phyloP scores from a whole-genome alignment of 371 early-diverging fungal species.

The Mucor mucedo region DNA sequence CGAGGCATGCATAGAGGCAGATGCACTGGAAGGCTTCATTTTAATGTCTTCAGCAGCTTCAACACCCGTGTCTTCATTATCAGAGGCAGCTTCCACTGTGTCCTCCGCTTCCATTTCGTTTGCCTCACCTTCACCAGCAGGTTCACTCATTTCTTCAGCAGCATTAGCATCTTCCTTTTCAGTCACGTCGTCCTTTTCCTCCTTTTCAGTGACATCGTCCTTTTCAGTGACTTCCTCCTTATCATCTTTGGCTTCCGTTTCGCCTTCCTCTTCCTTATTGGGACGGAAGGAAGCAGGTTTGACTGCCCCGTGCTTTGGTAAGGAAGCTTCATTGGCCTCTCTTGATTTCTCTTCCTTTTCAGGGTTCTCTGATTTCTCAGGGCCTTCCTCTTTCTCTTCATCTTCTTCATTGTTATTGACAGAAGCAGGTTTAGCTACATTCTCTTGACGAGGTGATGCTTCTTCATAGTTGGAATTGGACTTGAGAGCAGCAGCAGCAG shows the following conservation, averaged over 20 bases:
- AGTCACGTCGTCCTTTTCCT: neutral
- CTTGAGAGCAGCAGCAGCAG: neutral
- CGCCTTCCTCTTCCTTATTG: neutral
- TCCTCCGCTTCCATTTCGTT: neutral
- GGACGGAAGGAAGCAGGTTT: neutral
- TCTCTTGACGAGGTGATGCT: neutral
- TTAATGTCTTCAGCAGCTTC: constrained; percentile 5
- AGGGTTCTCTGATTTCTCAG: neutral
- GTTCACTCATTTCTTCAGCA: neutral
- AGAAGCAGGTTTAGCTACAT: neutral
- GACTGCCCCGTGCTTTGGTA: no score
- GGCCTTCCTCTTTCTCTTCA: constrained; percentile 4
- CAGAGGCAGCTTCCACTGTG: neutral
- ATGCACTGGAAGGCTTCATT: neutral
- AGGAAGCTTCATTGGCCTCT: neutral
- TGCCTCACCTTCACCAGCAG: neutral
- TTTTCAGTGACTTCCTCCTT: constrained; percentile 3
- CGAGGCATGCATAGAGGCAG: constrained; percentile 1
- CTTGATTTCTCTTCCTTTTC: constrained; percentile 1
- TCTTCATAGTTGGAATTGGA: constrained; percentile 11
- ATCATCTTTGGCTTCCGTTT: neutral
- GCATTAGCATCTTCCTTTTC: constrained; percentile 2
- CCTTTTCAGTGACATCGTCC: neutral
- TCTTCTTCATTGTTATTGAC: constrained; percentile 5
- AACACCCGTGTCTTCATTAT: constrained; percentile 9